These are phyloP conservation scores for Globisporangium heterothallicum DNA, from an alignment of 352 stramenopile genomes.

Conservation along the genomic window DNA sequence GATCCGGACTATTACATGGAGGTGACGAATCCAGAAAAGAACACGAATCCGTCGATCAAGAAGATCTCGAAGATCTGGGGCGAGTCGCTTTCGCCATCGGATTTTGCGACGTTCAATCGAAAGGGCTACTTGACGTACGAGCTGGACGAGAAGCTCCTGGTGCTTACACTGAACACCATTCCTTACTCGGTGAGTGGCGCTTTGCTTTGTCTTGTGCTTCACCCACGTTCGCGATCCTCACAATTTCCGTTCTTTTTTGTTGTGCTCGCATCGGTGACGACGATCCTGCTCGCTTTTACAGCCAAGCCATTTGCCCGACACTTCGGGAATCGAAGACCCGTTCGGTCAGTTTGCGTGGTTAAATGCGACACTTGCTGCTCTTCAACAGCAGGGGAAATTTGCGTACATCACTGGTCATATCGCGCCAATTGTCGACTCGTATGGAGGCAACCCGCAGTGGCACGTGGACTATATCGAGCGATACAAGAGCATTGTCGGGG, in stretches of 20 bases:
- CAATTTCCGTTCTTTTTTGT: conserved; percentile 2
- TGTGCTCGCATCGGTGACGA: too few species aligned
- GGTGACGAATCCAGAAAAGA: conserved; percentile 47
- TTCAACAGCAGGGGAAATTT: conserved; percentile 34
- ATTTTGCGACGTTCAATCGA: conserved; percentile 51
- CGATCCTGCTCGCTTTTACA: conserved; percentile 23
- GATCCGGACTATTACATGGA: conserved; percentile 74
- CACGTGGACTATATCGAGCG: conserved; percentile 72
- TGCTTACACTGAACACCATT: conserved; percentile 80
- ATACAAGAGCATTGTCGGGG: conserved; percentile 73
- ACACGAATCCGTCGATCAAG: conserved; percentile 52
- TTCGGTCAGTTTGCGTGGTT: conserved; percentile 90
- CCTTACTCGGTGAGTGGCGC: conserved; percentile 59
- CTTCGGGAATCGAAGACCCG: conserved; percentile 63
- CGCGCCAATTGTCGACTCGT: conserved; percentile 86
- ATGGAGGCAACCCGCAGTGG: conserved; percentile 78
- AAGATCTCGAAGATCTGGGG: conserved; percentile 48
- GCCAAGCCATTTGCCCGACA: conserved; percentile 73
- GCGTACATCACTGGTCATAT: conserved; percentile 91
- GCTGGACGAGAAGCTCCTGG: conserved; percentile 51
- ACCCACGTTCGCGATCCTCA: neutral
- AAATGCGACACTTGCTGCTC: conserved; percentile 52
- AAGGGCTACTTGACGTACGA: conserved; percentile 61
- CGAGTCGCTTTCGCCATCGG: conserved; percentile 35
- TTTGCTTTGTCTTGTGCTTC: neutral